Percentiles rank a stretch among this genome's conserved stretches.
Evolutionary conservation across 1,139 yeast genomes (phyloP).

Genomic region (Magnusiomyces sp.): DNA sequence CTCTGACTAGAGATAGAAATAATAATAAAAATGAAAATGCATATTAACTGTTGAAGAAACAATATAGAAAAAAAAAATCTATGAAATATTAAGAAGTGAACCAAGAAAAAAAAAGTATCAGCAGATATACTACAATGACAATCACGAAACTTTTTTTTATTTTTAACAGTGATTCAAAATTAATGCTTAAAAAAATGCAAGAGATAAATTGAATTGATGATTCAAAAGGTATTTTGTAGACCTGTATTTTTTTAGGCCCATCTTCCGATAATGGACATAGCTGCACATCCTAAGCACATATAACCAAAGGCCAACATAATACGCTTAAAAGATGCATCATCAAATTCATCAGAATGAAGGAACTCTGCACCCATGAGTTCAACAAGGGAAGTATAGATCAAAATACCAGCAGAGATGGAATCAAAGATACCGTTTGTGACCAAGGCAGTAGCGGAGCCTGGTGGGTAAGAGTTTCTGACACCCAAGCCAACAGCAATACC

Average conservation of each 20-base stretch:
- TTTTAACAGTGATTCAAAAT: too few relatives aligned
- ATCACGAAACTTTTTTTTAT: too few relatives aligned
- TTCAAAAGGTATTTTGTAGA: too few relatives aligned
- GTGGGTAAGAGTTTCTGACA: constrained; percentile 56
- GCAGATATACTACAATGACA: too few relatives aligned
- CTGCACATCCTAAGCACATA: constrained; percentile 63
- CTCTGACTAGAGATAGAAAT: too few relatives aligned
- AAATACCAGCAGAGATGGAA: constrained; percentile 75
- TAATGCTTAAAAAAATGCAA: too few relatives aligned
- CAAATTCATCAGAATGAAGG: constrained; percentile 39
- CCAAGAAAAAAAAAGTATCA: too few relatives aligned
- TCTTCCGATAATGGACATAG: constrained; percentile 78
- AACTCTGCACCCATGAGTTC: constrained; percentile 88
- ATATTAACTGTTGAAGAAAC: too few relatives aligned
- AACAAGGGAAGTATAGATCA: constrained; percentile 82
- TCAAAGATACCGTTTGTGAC: constrained; percentile 75
- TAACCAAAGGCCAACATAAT: constrained; percentile 32
- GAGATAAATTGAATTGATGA: too few relatives aligned
- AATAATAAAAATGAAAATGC: too few relatives aligned
- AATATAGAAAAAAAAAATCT: too few relatives aligned
- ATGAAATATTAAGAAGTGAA: too few relatives aligned
- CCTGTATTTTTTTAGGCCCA: constrained; percentile 53
- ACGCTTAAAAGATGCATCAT: constrained; percentile 26
- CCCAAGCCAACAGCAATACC: constrained; percentile 84
- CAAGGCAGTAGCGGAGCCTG: constrained; percentile 50